Percentiles rank a stretch among this genome's conserved stretches.
phyloP scores from a whole-genome alignment of 1,139 yeast genomes.

The Kodamaea alishanica region DNA sequence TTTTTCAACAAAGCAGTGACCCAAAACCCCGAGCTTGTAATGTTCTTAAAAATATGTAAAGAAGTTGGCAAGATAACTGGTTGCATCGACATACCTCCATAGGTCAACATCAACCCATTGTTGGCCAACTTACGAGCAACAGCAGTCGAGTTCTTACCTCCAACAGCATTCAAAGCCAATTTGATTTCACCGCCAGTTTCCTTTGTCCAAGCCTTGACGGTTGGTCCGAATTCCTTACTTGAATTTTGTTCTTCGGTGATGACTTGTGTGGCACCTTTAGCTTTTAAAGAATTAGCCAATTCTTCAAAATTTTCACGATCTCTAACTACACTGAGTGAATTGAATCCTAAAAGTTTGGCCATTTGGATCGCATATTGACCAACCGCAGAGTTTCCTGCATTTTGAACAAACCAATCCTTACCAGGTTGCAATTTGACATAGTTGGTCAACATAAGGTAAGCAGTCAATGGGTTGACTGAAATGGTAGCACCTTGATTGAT shows the following conservation, averaged over 20 bases:
- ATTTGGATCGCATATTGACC: slow-evolving; percentile 93
- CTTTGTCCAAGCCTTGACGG: slow-evolving; percentile 60
- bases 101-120: slow-evolving; percentile 75
- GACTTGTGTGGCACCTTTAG: slow-evolving; percentile 81
- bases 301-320: slow-evolving; percentile 73
- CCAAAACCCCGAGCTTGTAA: slow-evolving; percentile 91
- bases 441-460: slow-evolving; percentile 80
- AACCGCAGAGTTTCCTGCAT: slow-evolving; percentile 95
- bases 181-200: slow-evolving; percentile 56
- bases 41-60: slow-evolving; percentile 80
- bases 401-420: slow-evolving; percentile 89
- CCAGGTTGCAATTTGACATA: slow-evolving; percentile 61
- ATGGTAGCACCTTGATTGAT: slow-evolving; percentile 82
- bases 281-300: slow-evolving; percentile 54
- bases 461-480: slow-evolving; percentile 89
- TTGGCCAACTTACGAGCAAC: slow-evolving; percentile 74
- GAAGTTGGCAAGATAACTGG: slow-evolving; percentile 90
- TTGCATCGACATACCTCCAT: slow-evolving; percentile 97
- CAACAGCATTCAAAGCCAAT: slow-evolving; percentile 87
- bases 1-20: slow-evolving; percentile 71
- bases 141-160: slow-evolving; percentile 80
- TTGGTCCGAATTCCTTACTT: slow-evolving; percentile 59
- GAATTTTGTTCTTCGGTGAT: slow-evolving; percentile 82
- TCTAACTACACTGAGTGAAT: slow-evolving; percentile 84
- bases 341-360: slow-evolving; percentile 71